phyloP scores from a whole-genome alignment of 371 early-diverging fungal genomes.

The Mortierella sp. region DNA sequence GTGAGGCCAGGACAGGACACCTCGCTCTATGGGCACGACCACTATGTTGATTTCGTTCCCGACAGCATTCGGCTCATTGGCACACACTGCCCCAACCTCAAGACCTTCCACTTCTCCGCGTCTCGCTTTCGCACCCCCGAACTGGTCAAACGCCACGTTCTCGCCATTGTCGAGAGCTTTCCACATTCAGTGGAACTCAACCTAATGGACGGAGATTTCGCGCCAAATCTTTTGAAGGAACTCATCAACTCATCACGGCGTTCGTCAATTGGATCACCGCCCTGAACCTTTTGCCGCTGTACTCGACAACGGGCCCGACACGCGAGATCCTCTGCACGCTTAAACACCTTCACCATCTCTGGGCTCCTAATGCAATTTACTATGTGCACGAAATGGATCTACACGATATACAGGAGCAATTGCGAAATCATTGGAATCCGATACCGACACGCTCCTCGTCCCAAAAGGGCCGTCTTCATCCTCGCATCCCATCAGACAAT shows the following conservation, averaged over 20 bases:
- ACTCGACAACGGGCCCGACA: not conserved
- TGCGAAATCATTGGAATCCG: no score
- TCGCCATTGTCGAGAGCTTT: not conserved
- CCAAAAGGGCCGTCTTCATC: no score
- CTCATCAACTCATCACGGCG: not conserved
- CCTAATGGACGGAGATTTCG: not conserved
- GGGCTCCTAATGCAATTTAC: no score
- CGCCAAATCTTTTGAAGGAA: not conserved
- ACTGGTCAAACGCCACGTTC: not conserved
- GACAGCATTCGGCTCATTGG: not conserved
- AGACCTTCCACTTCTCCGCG: no score
- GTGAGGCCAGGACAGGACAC: not conserved
- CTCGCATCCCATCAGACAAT: no score
- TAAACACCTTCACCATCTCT: not conserved
- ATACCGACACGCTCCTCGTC: no score
- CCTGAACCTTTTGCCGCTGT: not conserved
- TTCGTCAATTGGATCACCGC: not conserved
- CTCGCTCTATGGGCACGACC: not conserved
- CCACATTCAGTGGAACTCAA: not conserved
- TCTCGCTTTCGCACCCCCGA: not conserved
- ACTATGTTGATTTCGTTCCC: not conserved
- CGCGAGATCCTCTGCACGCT: not conserved
- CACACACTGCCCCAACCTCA: no score
- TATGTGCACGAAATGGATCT: not conserved
- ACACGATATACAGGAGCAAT: not conserved